Evolutionary conservation across 176 grass and related monocot species (phyloP).

Genomic region (Carex myosuroides): DNA sequence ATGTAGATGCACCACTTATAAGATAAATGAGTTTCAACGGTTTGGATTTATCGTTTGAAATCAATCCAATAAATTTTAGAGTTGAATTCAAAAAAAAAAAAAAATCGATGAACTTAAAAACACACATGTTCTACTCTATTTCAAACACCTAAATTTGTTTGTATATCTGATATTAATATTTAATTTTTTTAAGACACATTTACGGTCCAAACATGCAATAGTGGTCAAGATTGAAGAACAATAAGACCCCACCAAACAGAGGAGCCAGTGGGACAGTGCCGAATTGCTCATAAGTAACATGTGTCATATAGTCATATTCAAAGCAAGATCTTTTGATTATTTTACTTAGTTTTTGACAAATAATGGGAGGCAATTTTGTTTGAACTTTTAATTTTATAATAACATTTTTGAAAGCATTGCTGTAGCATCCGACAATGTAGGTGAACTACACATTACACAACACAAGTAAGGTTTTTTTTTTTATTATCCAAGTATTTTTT

Average conservation of each 20-base stretch:
- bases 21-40: too few species aligned
- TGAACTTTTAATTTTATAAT: background rate
- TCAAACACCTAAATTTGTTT: slow-evolving; percentile 1
- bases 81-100: too few species aligned
- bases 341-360: background rate
- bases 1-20: too few species aligned
- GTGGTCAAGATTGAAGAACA: background rate
- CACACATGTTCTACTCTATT: too few species aligned
- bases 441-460: background rate
- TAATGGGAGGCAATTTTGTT: background rate
- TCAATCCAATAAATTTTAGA: too few species aligned
- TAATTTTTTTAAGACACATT: background rate
- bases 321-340: background rate
- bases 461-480: background rate
- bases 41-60: too few species aligned
- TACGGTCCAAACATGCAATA: background rate
- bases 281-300: background rate
- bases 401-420: background rate
- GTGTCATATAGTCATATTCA: background rate
- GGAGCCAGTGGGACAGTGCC: background rate
- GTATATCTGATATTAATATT: background rate
- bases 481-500: background rate
- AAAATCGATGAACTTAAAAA: too few species aligned
- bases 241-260: background rate
- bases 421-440: background rate